A percentile compares a stretch with the other conserved stretches of the same genome.
Evolutionary conservation across 257 asterid genomes (phyloP).

Genomic region (Salvia miltiorrhiza): DNA sequence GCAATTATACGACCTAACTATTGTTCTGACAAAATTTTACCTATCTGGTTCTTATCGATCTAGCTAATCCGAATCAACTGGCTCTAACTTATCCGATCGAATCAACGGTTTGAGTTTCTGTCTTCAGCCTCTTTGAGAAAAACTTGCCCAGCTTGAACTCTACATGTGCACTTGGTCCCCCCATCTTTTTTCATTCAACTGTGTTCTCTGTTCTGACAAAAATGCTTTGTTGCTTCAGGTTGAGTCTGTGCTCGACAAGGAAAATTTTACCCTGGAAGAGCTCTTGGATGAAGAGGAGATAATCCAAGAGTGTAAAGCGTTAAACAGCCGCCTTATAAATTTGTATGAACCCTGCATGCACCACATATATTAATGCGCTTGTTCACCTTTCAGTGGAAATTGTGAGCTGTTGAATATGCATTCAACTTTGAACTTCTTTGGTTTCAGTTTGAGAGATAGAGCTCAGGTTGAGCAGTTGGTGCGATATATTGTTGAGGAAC

Average conservation of each 20-base stretch:
- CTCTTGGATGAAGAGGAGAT: slow-evolving; percentile 98
- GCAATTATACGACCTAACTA: not conserved
- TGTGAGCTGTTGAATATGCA: not conserved
- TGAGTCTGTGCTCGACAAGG: slow-evolving; percentile 87
- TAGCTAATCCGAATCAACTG: not conserved
- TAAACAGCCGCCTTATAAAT: slow-evolving; percentile 93
- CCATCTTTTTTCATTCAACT: not conserved
- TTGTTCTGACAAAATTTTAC: not conserved
- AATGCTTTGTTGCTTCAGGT: slow-evolving; percentile 44
- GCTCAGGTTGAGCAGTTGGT: slow-evolving; percentile 88
- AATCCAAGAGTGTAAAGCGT: slow-evolving; percentile 97
- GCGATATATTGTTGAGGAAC: slow-evolving; percentile 75
- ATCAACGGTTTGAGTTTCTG: too few relatives aligned
- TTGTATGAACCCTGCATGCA: slow-evolving; percentile 46
- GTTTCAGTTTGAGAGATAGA: slow-evolving; percentile 84
- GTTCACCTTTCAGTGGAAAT: slow-evolving; percentile 8
- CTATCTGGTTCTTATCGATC: not conserved
- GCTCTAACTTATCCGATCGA: not conserved
- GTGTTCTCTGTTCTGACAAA: not conserved
- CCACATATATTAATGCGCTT: not conserved
- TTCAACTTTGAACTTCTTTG: slow-evolving; percentile 16
- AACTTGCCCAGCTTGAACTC: not conserved
- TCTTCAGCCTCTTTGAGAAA: not conserved
- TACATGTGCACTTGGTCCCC: not conserved
- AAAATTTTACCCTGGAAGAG: slow-evolving; percentile 82